Evolutionary conservation across 2,329 filamentous ascomycete genomes (phyloP).

Genomic region (Monosporascus sp.): DNA sequence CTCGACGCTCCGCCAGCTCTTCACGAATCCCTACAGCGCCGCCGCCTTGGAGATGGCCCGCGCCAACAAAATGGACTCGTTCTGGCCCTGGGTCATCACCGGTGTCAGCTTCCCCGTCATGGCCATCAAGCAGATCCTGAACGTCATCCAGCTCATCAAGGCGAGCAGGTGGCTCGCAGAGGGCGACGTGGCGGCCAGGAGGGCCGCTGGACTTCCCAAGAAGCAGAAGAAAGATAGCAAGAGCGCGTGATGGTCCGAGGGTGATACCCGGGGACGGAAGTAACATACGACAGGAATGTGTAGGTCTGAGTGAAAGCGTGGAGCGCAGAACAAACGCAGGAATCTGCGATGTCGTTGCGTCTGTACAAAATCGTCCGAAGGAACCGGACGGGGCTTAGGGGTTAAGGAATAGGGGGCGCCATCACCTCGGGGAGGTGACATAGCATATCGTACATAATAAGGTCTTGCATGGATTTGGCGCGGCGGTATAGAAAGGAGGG

Average conservation of each 20-base stretch:
- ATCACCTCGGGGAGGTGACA: too few relatives aligned
- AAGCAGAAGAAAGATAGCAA: conserved; percentile 30
- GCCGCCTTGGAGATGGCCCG: conserved; percentile 87
- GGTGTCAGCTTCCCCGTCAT: conserved; percentile 80
- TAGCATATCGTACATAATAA: too few relatives aligned
- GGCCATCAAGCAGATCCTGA: conserved; percentile 88
- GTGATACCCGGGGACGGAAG: too few relatives aligned
- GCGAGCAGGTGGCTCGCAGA: conserved; percentile 89
- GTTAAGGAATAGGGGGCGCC: too few relatives aligned
- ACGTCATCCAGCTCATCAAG: conserved; percentile 89
- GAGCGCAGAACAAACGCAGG: too few relatives aligned
- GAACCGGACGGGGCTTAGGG: too few relatives aligned
- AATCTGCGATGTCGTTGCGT: too few relatives aligned
- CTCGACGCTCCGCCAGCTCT: conserved; percentile 66
- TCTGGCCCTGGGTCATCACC: conserved; percentile 64
- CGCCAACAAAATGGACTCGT: conserved; percentile 86
- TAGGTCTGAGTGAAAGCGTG: too few relatives aligned
- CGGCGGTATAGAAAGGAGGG: too few relatives aligned
- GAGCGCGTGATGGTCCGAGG: conserved; percentile 6
- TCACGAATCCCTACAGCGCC: conserved; percentile 85
- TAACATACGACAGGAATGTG: too few relatives aligned
- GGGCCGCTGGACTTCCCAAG: conserved; percentile 47
- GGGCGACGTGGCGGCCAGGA: conserved; percentile 70
- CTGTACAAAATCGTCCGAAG: too few relatives aligned
- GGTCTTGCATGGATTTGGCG: too few relatives aligned